phyloP scores from a whole-genome alignment of 306 rosid species.

The Corylus avellana region DNA sequence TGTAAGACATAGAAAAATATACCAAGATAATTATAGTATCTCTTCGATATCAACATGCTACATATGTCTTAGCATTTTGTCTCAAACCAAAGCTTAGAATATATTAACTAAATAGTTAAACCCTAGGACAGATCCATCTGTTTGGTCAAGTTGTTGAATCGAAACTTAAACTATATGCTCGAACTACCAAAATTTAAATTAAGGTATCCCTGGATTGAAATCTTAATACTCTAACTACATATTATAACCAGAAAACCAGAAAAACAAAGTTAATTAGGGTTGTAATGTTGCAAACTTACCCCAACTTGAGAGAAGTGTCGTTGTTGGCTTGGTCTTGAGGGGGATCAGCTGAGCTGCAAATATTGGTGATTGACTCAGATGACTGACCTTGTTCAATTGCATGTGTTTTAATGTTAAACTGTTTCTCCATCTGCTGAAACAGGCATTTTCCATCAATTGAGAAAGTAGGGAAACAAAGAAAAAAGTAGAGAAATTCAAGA shows the following conservation, averaged over 20 bases:
- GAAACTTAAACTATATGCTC: not conserved
- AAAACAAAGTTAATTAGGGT: not conserved
- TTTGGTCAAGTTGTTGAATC: not conserved
- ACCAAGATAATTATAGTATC: not conserved
- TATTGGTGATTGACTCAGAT: conserved; percentile 21
- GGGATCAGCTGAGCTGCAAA: conserved; percentile 27
- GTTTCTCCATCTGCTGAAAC: not conserved
- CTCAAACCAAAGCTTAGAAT: not conserved
- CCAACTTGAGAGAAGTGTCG: conserved; percentile 49
- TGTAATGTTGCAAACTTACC: conserved; percentile 30
- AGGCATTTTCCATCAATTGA: not conserved
- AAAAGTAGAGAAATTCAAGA: not conserved
- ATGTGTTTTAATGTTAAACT: conserved; percentile 13
- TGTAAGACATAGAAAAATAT: not conserved
- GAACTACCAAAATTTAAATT: not conserved
- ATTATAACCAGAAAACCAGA: not conserved
- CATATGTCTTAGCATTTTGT: not conserved
- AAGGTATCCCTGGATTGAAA: too few species aligned
- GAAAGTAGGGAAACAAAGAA: not conserved
- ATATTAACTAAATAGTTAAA: not conserved
- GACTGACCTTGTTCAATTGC: conserved; percentile 31
- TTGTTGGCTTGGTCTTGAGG: conserved; percentile 17
- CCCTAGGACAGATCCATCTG: not conserved
- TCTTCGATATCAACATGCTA: not conserved
- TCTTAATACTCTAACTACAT: too few species aligned